Conservation (phyloP, 2,329 filamentous ascomycete genomes). For the Chaetoscypha palmicola region DNA sequence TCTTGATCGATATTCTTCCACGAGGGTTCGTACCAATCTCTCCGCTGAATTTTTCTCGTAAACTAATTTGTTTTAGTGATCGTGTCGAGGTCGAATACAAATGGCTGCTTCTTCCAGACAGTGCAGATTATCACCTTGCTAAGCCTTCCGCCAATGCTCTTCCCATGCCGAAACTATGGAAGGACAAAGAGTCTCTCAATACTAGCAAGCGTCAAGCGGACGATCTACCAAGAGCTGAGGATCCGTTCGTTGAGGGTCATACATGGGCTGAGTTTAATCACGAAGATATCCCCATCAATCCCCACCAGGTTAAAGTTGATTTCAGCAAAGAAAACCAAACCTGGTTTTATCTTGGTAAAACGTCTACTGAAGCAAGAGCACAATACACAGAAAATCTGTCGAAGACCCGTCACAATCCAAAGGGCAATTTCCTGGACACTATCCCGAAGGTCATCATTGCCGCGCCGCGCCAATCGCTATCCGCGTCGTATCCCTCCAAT, state of each 20-base stretch:
- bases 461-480: slow-evolving; percentile 31
- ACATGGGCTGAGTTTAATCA: slow-evolving; percentile 76
- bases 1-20: slow-evolving; percentile 78
- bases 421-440: slow-evolving; percentile 67
- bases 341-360: slow-evolving; percentile 82
- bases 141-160: slow-evolving; percentile 68
- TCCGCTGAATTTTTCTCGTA: slow-evolving; percentile 10
- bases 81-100: slow-evolving; percentile 77
- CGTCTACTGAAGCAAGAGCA: slow-evolving; percentile 82
- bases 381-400: slow-evolving; percentile 78
- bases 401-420: slow-evolving; percentile 54
- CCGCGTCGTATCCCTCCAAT: slow-evolving; percentile 28
- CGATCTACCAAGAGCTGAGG: slow-evolving; percentile 57
- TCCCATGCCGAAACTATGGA: slow-evolving; percentile 58
- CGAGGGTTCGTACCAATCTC: slow-evolving; percentile 56
- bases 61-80: slow-evolving; percentile 50
- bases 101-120: slow-evolving; percentile 68
- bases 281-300: slow-evolving; percentile 48
- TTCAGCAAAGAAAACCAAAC: slow-evolving; percentile 65
- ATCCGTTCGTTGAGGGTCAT: slow-evolving; percentile 59
- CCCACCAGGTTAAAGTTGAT: slow-evolving; percentile 61
- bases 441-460: slow-evolving; percentile 47
- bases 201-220: slow-evolving; percentile 53
- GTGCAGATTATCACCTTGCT: slow-evolving; percentile 62
- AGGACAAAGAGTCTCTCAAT: slow-evolving; percentile 61